These are phyloP conservation scores for Flaveria floridana DNA, from an alignment of 140 eudicot genomes.

Conservation along the genomic window DNA sequence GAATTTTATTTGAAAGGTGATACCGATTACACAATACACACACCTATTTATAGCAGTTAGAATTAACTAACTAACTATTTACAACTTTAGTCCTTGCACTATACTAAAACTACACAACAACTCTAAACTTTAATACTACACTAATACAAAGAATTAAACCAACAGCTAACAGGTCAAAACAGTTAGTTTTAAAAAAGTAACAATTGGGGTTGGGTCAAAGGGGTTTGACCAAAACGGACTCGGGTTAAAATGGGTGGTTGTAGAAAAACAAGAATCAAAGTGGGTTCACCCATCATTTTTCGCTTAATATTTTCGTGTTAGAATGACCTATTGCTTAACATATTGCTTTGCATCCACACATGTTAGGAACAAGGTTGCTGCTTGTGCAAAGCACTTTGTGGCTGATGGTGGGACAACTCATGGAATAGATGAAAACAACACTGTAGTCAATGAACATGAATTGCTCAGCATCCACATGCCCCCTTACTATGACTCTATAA, in stretches of 20 bases:
- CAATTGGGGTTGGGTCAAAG: neutral
- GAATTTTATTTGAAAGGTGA: no score
- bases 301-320: neutral
- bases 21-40: no score
- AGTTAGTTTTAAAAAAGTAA: neutral
- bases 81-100: no score
- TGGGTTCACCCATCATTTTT: neutral
- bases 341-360: neutral
- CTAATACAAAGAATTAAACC: no score
- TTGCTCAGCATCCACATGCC: constrained; percentile 66
- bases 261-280: neutral
- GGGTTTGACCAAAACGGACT: neutral
- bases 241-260: neutral
- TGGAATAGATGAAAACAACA: constrained; percentile 63
- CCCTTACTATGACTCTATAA: constrained; percentile 53
- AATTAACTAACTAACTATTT: no score
- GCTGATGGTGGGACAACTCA: constrained; percentile 83
- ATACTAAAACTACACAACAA: no score
- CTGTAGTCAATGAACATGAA: constrained; percentile 39
- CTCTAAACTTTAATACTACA: no score
- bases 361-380: constrained; percentile 61
- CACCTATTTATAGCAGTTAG: no score
- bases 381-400: constrained; percentile 78
- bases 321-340: neutral
- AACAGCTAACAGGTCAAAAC: neutral